phyloP scores from a whole-genome alignment of 495 filamentous ascomycete genomes.

The Xylaria castorea region DNA sequence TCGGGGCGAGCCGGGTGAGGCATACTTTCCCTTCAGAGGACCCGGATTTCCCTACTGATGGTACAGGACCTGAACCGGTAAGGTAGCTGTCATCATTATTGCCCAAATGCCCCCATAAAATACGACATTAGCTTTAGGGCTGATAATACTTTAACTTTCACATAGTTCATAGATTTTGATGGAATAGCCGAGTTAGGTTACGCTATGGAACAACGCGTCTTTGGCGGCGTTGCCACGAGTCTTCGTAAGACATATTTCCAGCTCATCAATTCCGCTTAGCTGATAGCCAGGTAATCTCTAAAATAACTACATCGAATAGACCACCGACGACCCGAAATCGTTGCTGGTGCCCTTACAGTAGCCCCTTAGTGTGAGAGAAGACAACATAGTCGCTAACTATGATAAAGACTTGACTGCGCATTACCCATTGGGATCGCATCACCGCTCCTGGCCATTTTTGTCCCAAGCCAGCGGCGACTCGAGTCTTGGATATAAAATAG shows the following conservation, averaged over 20 bases:
- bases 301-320: not conserved
- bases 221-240: not conserved
- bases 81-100: not conserved
- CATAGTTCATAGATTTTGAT: slow-evolving; percentile 16
- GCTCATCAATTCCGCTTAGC: not conserved
- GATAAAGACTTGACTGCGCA: not conserved
- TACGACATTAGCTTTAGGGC: not conserved
- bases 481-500: not conserved
- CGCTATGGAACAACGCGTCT: not conserved
- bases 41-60: not conserved
- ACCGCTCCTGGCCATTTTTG: not conserved
- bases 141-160: not conserved
- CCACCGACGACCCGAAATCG: not conserved
- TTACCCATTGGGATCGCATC: not conserved
- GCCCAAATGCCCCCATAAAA: not conserved
- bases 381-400: not conserved
- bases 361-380: not conserved
- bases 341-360: not conserved
- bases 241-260: slow-evolving; percentile 5
- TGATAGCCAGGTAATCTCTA: not conserved
- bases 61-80: slow-evolving; percentile 5
- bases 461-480: not conserved
- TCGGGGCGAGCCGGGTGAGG: not conserved
- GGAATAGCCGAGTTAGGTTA: slow-evolving; percentile 7
- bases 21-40: not conserved